Base-by-base conservation (phyloP, 352 stramenopile species). In the Phytophthora pisi region DNA sequence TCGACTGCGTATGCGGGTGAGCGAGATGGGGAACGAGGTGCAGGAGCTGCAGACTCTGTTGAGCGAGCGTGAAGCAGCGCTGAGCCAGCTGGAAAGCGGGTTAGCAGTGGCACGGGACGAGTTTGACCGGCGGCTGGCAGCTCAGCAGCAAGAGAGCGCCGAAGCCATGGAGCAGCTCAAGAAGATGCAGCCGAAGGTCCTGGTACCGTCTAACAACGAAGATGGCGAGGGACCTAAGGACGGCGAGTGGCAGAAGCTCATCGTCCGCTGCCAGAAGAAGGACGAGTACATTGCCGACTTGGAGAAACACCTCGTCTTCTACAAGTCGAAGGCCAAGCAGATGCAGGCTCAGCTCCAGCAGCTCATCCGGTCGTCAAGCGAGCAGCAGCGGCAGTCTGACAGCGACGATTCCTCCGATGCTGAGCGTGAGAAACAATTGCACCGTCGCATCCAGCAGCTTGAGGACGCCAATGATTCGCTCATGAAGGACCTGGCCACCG, bases 291-390 rank as follows among this genome's bases (percentile, higher is more conserved):
- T 95, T 15, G 73, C 77, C 0, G 86, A 91, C 13, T 62, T 93
- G 18, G 88, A 95, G 64, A 95, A 93, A 60, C 86, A 95, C 66
- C 31, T 95, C 5, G 84, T 93, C 46, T 91, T 95, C 55, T 95
- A 93, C 83, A 93, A 95, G 58, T 82, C 84, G 16, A 95, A 95
- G 55, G 84, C 86, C 30, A 93, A 95, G 62, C 86, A 95, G 61
- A 89, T 92, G 80, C 88, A 95, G 52, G 58, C 68, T n/a, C 88
- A 95, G 67, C 61, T 95, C 13, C 83, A 91, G 70, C 83, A 93
- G 67, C 75, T 93, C 15, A 91, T 95, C 53, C 81, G 82, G 0
- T 78, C 84, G 42, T 91, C 82, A 24, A 74, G 45, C 61, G 54
- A 83, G 45, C 24, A 79, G 65, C 55, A 87, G 79, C 43, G 55